A percentile compares a stretch with the other conserved stretches of the same genome.
Evolutionary conservation across 768 basidiomycete species (phyloP).

Genomic region (Strobilomyces echinocephalus): DNA sequence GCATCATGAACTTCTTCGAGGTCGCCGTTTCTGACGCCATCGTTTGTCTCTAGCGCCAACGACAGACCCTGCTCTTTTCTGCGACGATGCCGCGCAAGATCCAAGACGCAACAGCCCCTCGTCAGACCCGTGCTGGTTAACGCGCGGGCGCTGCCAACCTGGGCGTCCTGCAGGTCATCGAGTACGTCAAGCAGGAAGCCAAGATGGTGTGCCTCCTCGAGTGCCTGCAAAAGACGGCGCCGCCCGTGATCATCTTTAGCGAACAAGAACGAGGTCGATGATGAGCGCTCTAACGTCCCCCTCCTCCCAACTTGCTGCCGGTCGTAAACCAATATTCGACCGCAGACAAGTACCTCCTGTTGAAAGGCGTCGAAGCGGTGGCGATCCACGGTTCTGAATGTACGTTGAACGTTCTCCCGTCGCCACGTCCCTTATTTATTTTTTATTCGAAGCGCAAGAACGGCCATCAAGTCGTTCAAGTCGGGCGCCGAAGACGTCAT

Average conservation of each 20-base stretch:
- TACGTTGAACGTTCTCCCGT: slow-evolving; percentile 33
- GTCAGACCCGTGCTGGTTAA: slow-evolving; percentile 93
- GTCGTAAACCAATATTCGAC: neutral
- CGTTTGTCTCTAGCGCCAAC: slow-evolving; percentile 66
- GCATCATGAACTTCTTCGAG: slow-evolving; percentile 99
- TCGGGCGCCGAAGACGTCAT: slow-evolving; percentile 97
- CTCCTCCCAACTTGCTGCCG: neutral
- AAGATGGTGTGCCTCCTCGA: slow-evolving; percentile 99
- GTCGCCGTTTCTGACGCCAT: slow-evolving; percentile 39
- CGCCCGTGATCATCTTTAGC: slow-evolving; percentile 95
- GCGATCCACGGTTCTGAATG: slow-evolving; percentile 98
- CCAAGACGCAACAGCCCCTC: slow-evolving; percentile 95
- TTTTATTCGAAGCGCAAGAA: slow-evolving; percentile 69
- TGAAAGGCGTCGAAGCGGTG: slow-evolving; percentile 97
- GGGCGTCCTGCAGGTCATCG: slow-evolving; percentile 93
- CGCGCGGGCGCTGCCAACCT: slow-evolving; percentile 95
- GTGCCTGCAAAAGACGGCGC: slow-evolving; percentile 96
- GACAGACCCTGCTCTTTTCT: slow-evolving; percentile 95
- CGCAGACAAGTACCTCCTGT: slow-evolving; percentile 88
- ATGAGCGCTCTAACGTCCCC: slow-evolving; percentile 43
- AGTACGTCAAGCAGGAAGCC: slow-evolving; percentile 99
- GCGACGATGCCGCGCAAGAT: slow-evolving; percentile 99
- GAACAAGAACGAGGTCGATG: slow-evolving; percentile 99
- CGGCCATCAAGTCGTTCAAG: slow-evolving; percentile 98
- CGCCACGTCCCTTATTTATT: neutral